phyloP scores from a whole-genome alignment of 2,329 filamentous ascomycete genomes.

The Calonectria pseudoturangicola region DNA sequence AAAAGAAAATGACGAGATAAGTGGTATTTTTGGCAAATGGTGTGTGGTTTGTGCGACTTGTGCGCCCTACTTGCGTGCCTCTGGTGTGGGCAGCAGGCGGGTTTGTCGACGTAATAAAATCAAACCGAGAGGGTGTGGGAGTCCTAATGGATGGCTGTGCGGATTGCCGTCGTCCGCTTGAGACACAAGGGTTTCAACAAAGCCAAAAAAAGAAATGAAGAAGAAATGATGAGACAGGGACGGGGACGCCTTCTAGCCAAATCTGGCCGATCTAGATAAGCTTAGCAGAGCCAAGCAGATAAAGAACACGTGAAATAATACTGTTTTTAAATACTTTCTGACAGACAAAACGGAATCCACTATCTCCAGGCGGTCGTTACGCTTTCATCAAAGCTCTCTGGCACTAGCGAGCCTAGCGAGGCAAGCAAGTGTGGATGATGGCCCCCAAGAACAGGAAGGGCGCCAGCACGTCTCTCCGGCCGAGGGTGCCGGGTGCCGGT shows the following conservation, averaged over 20 bases:
- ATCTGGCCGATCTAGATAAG: conserved; percentile 15
- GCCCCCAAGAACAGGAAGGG: conserved; percentile 26
- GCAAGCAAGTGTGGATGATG: conserved; percentile 11
- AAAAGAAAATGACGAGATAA: conserved; percentile 13
- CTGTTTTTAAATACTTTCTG: conserved; percentile 1
- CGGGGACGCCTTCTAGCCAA: not conserved
- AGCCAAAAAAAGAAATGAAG: not conserved
- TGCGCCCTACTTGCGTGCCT: conserved; percentile 22
- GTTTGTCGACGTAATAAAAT: conserved; percentile 30
- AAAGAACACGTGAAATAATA: conserved; percentile 11
- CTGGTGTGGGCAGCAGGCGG: conserved; percentile 10
- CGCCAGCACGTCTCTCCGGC: conserved; percentile 47
- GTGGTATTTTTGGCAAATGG: conserved; percentile 17
- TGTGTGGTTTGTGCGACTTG: conserved; percentile 22
- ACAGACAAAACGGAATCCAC: conserved; percentile 5
- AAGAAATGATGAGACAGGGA: conserved; percentile 9
- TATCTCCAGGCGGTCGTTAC: not conserved
- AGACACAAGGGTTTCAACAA: not conserved
- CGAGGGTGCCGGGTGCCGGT: conserved; percentile 54
- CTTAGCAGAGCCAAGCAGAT: conserved; percentile 3
- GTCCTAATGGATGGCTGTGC: conserved; percentile 38
- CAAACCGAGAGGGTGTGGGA: conserved; percentile 17
- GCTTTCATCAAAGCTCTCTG: conserved; percentile 1
- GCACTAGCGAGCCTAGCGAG: conserved; percentile 2
- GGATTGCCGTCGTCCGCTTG: conserved; percentile 7